phyloP scores from a whole-genome alignment of 2,329 filamentous ascomycete genomes.

The Leptographium lundbergii region DNA sequence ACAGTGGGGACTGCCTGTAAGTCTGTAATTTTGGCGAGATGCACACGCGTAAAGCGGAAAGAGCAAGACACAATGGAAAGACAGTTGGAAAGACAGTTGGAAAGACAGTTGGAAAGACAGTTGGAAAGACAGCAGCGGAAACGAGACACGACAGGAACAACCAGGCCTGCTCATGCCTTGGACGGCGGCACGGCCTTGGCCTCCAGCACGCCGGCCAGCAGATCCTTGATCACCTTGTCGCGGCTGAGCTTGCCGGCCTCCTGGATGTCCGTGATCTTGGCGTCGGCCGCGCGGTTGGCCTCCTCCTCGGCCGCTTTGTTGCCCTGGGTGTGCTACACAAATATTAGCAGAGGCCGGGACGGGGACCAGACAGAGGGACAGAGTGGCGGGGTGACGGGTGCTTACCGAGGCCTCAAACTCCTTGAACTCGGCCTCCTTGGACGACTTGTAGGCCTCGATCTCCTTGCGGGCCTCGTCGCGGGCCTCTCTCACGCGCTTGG shows the following conservation, averaged over 20 bases:
- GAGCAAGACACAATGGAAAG: background rate
- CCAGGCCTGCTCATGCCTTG: conserved; percentile 4
- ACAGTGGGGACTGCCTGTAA: background rate
- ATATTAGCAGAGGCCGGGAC: background rate
- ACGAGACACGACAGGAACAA: background rate
- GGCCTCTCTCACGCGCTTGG: conserved; percentile 93
- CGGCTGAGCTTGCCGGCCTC: conserved; percentile 68
- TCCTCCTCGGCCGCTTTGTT: conserved; percentile 71
- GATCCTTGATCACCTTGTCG: conserved; percentile 65
- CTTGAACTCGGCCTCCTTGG: conserved; percentile 92
- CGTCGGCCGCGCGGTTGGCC: conserved; percentile 68
- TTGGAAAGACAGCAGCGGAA: background rate
- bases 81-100: background rate
- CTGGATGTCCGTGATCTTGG: conserved; percentile 71
- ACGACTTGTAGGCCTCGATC: conserved; percentile 79
- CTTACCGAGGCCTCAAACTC: conserved; percentile 67
- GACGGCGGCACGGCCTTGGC: conserved; percentile 55
- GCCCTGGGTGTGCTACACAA: conserved; percentile 71
- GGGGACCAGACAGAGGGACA: background rate
- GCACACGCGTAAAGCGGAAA: background rate
- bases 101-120: background rate
- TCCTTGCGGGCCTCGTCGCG: conserved; percentile 95
- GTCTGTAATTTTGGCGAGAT: background rate
- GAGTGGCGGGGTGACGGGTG: background rate
- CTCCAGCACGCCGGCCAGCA: conserved; percentile 75